These are phyloP conservation scores for Mychonastes homosphaera DNA, from an alignment of 139 green algal genomes.

Conservation along the genomic window DNA sequence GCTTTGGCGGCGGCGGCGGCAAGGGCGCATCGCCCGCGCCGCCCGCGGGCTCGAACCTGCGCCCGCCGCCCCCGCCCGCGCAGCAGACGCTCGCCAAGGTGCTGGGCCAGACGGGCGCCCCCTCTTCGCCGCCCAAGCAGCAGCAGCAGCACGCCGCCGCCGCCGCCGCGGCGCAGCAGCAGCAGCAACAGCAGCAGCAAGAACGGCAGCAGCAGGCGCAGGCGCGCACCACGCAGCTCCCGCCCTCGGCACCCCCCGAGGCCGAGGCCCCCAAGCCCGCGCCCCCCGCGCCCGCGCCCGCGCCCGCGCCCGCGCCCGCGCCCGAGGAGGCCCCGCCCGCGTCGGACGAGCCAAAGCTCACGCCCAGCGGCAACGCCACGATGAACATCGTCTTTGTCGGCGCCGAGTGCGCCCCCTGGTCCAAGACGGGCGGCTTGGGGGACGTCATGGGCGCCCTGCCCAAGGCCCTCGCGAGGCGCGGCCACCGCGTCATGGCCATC, in stretches of 20 bases:
- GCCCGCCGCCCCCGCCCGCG: slow-evolving; percentile 3
- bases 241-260: not conserved
- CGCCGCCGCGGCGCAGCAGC: slow-evolving; percentile 15
- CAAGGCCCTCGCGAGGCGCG: slow-evolving; percentile 64
- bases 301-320: not conserved
- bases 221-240: slow-evolving; percentile 2
- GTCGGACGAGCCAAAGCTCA: slow-evolving; percentile 14
- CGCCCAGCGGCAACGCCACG: slow-evolving; percentile 44
- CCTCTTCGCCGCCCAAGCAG: slow-evolving; percentile 1
- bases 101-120: not conserved
- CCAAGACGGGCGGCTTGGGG: slow-evolving; percentile 93
- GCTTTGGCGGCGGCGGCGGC: slow-evolving; percentile 9
- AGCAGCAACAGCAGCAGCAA: slow-evolving; percentile 6
- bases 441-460: slow-evolving; percentile 93
- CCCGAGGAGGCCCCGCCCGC: slow-evolving; percentile 1
- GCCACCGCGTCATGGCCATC: slow-evolving; percentile 85
- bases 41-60: not conserved
- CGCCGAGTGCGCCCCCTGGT: slow-evolving; percentile 90
- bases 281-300: not conserved
- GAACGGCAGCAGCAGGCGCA: slow-evolving; percentile 8
- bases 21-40: not conserved
- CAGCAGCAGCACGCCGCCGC: slow-evolving; percentile 7
- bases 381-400: slow-evolving; percentile 96
- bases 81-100: not conserved
- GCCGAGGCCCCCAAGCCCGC: not conserved